Base-by-base conservation (phyloP, 345 rosid species). In the Populus davidiana region DNA sequence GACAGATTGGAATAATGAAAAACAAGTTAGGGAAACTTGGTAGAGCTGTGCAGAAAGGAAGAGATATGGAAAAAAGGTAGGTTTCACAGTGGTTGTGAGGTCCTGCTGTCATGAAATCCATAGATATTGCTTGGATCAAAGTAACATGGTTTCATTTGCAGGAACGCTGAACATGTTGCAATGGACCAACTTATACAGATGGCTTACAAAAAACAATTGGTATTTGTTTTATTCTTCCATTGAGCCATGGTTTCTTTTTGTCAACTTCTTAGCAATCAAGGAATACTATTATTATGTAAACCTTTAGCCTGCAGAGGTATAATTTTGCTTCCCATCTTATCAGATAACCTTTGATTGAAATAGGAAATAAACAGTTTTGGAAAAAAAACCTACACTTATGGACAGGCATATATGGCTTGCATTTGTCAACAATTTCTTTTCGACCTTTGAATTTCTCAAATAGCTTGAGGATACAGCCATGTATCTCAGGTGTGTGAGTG, bases 141-240 rank as follows among this genome's bases (percentile, higher is more conserved):
- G 29, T 82, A 71, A 69, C 56, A 44, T 74, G 47, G 49, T 71
- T 75, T 77, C 21, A 54, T 75, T 68, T 87, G 88, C 93, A 96
- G 99, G 88, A 90, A 85, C 61, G 54, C 86, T 38, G 99, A 91
- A 85, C 84, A 86, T 61, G 82, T 83, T 65, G 99, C 97, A 43
- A 88, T 96, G 93, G 90, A 93, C 80, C 96, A 92, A 78, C 96
- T 92, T 80, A 83, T 92, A 70, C 92, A 93, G 86, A 88, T 88
- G 84, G 98, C 98, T 69, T 89, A 91, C 86, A 90, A 75, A 80
- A 93, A 89, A 86, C 79, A 90, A 84, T 68, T 91, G 99, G 99
- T 96, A 89, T 78, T 73, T 73, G 50, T 73, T 44, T 33, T 75
- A 71, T n/a, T 73, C 54, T 49, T 77, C 44, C 23, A 8, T 3